These are phyloP conservation scores for Colletotrichum viniferum DNA, from an alignment of 2,329 filamentous ascomycete genomes.

Conservation along the genomic window DNA sequence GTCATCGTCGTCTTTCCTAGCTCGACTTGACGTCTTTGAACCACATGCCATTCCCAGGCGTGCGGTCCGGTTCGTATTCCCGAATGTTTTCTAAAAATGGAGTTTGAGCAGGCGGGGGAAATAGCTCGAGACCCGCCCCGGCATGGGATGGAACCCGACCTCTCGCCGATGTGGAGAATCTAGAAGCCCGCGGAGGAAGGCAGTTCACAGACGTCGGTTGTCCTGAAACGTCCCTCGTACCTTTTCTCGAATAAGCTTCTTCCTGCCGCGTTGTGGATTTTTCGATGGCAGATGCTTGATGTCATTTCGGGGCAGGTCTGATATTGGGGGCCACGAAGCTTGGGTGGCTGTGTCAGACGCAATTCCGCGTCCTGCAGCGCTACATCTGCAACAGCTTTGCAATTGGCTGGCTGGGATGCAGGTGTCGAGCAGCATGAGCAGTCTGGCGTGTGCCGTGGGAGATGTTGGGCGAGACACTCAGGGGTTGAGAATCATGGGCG, in stretches of 20 bases:
- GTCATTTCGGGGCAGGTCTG: constrained; percentile 9
- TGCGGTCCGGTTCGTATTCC: constrained; percentile 11
- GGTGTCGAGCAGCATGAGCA: not conserved
- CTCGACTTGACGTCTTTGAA: not conserved
- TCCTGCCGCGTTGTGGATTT: constrained; percentile 17
- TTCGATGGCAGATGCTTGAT: not conserved
- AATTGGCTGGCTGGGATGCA: not conserved
- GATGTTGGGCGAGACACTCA: not conserved
- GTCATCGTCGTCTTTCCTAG: not conserved
- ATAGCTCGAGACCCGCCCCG: not conserved
- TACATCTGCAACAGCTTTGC: not conserved
- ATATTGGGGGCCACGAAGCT: constrained; percentile 10
- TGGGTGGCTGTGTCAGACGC: constrained; percentile 17
- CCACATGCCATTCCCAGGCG: not conserved
- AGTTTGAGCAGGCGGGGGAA: not conserved
- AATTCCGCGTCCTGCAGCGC: constrained; percentile 3
- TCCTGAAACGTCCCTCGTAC: not conserved
- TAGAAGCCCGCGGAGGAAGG: not conserved
- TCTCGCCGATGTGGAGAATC: constrained; percentile 5
- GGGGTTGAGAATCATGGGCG: not conserved
- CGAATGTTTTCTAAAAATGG: constrained; percentile 15
- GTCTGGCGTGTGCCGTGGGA: not conserved
- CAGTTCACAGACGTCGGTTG: not conserved
- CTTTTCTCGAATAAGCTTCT: constrained; percentile 22
- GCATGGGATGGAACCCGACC: not conserved